Percentiles rank a stretch among this genome's conserved stretches.
Evolutionary conservation across 2,329 filamentous ascomycete genomes (phyloP).

Genomic region (Venturia carpophila): DNA sequence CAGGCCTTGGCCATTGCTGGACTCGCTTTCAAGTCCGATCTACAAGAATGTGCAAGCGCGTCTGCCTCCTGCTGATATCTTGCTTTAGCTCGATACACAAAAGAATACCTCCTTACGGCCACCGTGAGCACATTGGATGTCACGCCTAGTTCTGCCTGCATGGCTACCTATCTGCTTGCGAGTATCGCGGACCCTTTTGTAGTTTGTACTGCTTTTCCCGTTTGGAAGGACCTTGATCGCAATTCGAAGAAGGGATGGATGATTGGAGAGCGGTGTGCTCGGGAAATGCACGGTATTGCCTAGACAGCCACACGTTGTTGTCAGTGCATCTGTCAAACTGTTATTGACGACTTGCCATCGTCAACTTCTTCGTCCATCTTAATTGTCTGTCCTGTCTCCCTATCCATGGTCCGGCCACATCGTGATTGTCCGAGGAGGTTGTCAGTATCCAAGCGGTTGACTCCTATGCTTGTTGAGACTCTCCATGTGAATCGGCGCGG

Average conservation of each 20-base stretch:
- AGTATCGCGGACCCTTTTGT: background rate
- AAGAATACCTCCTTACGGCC: too few species aligned
- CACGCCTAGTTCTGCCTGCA: too few species aligned
- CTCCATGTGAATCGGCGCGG: slow-evolving; percentile 6
- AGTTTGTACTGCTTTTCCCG: background rate
- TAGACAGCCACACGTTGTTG: background rate
- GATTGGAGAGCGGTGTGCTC: background rate
- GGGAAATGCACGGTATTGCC: background rate
- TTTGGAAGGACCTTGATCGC: background rate
- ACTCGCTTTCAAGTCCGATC: too few species aligned
- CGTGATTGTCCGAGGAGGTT: background rate
- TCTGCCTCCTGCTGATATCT: too few species aligned
- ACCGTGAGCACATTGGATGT: too few species aligned
- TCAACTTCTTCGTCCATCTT: background rate
- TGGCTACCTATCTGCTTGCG: too few species aligned
- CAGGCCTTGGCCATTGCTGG: too few species aligned
- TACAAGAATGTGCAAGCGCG: too few species aligned
- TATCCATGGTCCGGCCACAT: too few species aligned
- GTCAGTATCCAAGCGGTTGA: background rate
- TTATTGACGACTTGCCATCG: background rate
- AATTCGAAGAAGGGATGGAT: background rate
- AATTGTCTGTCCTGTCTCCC: too few species aligned
- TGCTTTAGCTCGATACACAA: too few species aligned
- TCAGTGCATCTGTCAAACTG: background rate
- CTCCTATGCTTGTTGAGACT: background rate